These are phyloP conservation scores for Paraconiothyrium sp. DNA, from an alignment of 2,329 filamentous ascomycete genomes.

Conservation along the genomic window DNA sequence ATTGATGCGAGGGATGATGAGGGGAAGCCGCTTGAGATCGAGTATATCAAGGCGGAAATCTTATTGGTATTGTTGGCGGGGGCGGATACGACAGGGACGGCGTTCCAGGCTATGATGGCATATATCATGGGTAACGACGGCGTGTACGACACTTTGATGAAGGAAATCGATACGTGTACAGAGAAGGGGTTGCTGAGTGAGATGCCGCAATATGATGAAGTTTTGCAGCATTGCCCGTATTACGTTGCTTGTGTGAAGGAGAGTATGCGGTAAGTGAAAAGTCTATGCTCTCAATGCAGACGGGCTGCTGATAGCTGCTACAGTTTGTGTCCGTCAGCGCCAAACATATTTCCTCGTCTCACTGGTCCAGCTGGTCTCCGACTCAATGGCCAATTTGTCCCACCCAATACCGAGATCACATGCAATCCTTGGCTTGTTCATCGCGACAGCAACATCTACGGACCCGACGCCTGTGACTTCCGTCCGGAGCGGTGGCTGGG, in stretches of 20 bases:
- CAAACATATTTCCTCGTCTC: constrained; percentile 62
- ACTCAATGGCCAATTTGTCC: constrained; percentile 45
- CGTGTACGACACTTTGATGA: constrained; percentile 58
- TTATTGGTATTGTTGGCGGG: constrained; percentile 63
- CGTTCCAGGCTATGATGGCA: constrained; percentile 58
- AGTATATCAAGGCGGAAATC: constrained; percentile 64
- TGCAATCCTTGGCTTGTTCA: constrained; percentile 44
- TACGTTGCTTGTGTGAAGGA: constrained; percentile 63
- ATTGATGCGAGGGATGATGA: constrained; percentile 49
- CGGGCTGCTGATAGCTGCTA: neutral
- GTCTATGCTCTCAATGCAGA: neutral
- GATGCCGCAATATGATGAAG: constrained; percentile 39
- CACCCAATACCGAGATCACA: constrained; percentile 39
- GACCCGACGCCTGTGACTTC: constrained; percentile 39
- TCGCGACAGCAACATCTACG: constrained; percentile 40
- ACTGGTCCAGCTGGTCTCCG: constrained; percentile 48
- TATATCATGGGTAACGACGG: constrained; percentile 21
- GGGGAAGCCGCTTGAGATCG: constrained; percentile 58
- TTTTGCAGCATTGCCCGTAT: constrained; percentile 52
- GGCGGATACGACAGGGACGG: constrained; percentile 63
- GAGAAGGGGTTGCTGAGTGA: constrained; percentile 37
- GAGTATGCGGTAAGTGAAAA: constrained; percentile 49
- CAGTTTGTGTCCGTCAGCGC: constrained; percentile 59
- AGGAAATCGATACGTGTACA: constrained; percentile 55
- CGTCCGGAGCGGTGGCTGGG: constrained; percentile 44